Evolutionary conservation across 371 early-diverging fungal genomes (phyloP).

Genomic region (Mucor sp.): DNA sequence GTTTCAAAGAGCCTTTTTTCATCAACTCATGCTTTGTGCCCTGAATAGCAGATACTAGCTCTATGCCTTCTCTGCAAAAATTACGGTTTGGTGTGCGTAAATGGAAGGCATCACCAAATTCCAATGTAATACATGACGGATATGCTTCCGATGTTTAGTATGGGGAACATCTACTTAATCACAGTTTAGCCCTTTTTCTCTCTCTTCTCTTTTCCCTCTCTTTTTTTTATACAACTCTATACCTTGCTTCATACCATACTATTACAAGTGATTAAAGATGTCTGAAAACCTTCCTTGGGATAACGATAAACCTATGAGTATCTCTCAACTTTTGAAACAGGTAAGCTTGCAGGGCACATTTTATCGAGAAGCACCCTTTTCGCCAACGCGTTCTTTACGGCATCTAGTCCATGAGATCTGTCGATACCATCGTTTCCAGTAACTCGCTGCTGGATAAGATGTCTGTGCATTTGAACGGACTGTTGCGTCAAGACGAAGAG

Average conservation of each 20-base stretch:
- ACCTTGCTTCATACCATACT: background rate
- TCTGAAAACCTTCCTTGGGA: conserved; percentile 25
- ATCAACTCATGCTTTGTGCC: no score
- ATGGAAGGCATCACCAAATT: background rate
- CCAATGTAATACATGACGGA: background rate
- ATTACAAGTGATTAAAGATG: conserved; percentile 3
- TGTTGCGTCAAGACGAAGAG: conserved; percentile 14
- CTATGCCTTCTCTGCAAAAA: background rate
- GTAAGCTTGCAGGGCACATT: conserved; percentile 1
- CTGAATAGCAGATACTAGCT: background rate
- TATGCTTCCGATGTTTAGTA: background rate
- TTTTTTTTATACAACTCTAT: background rate
- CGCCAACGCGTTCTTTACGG: background rate
- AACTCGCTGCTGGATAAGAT: conserved; percentile 19
- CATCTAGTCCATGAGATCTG: conserved; percentile 27
- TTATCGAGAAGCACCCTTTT: background rate
- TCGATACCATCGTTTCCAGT: conserved; percentile 13
- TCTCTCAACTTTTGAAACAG: conserved; percentile 25
- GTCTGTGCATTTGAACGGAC: conserved; percentile 24
- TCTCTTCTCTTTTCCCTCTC: background rate
- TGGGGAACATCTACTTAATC: no score
- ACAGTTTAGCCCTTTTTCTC: background rate
- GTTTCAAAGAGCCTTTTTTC: no score
- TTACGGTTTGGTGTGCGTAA: background rate
- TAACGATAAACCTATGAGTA: conserved; percentile 20